Base-by-base conservation (phyloP, 345 rosid species). In the Brassica juncea region DNA sequence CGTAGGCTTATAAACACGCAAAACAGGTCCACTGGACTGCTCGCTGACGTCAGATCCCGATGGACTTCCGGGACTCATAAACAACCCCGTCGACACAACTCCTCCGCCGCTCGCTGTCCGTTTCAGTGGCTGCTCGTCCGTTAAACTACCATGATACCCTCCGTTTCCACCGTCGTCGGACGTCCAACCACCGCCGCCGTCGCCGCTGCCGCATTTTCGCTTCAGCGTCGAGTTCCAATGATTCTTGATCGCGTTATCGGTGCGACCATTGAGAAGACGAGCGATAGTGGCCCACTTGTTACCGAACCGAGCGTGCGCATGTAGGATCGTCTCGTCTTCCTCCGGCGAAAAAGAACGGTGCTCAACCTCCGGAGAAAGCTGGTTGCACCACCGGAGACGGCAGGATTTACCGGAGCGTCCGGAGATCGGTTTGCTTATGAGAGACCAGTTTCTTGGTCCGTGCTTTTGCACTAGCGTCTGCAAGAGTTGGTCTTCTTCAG, bases 261-360 rank as follows among this genome's bases (percentile, higher is more conserved):
- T 94, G 4, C 98, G 92, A 31, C 98, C 98, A 68, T 88, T 86
- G 74, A 94, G 96, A 14, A 94, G 93, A 34, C 98, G 88, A 0
- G 98, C 94, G 77, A 94, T 92, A 60, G 97, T 92, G 1, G 98
- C 98, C 98, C 98, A 94, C 85, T 92, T 94, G 85, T 94, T 94
- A 35, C 98, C 98, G 55, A 92, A 87, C 1, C 90, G 87, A 0
- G 92, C 91, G 73, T 94, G 98, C 7, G 98, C 98, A 19, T 86
- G 82, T 72, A 88, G 68, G 19, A 92, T 94, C 30, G 87, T 84
- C 0, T 92, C 91, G 52, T 92, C 95, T 71, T 94, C 98, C 65
- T 92, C 92, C 2, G 90, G 74, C 1, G 89, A 77, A 32, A 92
- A 94, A 2, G 94, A 86, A 8, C 97, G 87, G 84, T 92, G 98